These are phyloP conservation scores for Xanthoconium purpureum DNA, from an alignment of 768 basidiomycete genomes.

Conservation along the genomic window DNA sequence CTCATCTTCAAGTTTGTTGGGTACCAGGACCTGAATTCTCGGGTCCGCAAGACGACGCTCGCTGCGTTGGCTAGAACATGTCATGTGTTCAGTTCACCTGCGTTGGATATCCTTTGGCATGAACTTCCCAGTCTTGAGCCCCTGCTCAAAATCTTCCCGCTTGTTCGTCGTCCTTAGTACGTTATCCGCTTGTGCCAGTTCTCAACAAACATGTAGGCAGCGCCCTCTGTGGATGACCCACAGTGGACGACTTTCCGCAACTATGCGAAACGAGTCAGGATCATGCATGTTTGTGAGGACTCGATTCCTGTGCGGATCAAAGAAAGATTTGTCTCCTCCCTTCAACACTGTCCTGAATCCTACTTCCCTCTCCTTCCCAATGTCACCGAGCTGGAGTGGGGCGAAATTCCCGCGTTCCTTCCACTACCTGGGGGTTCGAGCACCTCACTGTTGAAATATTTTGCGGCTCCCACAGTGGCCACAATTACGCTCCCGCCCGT, in stretches of 20 bases:
- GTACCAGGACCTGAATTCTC: not conserved
- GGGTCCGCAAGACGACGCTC: conserved; percentile 2
- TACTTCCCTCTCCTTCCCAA: conserved; percentile 25
- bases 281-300: conserved; percentile 1
- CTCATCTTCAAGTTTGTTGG: conserved; percentile 1
- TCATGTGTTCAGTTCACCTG: conserved; percentile 12
- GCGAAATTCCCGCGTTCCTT: not conserved
- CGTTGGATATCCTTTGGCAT: conserved; percentile 12
- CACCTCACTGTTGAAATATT: conserved; percentile 13
- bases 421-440: not conserved
- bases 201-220: not conserved
- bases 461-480: conserved; percentile 13
- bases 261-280: conserved; percentile 25
- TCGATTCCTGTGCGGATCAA: not conserved
- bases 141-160: conserved; percentile 3
- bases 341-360: conserved; percentile 9
- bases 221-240: conserved; percentile 3
- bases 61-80: conserved; percentile 14
- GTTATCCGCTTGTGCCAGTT: not conserved
- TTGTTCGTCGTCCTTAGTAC: not conserved
- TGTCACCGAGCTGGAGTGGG: conserved; percentile 14
- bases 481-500: conserved; percentile 8
- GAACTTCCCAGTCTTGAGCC: conserved; percentile 12
- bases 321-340: conserved; percentile 2
- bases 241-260: conserved; percentile 18